Evolutionary conservation across 2,329 filamentous ascomycete species (phyloP), one percentile per base, ranked within the genome.

Genomic region (Ploettnerulaceae sp.): DNA sequence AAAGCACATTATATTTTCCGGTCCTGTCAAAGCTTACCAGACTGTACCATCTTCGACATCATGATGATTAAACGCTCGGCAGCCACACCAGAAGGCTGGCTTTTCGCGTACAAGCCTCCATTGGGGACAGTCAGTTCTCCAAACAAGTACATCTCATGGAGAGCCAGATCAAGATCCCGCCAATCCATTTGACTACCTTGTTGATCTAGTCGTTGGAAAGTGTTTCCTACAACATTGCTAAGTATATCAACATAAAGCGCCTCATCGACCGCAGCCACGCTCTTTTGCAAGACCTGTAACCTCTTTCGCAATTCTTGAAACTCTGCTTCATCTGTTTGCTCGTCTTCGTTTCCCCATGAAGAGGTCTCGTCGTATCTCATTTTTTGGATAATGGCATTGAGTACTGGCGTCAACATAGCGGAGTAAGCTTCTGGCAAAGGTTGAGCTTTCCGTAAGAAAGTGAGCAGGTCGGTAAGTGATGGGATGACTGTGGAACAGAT

Each of bases 301-400:
- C 88, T 81, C 66, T 95, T 94, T 49, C 94, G 82, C 44, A 98
- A 75, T 58, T 98, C 93, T 62, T 95, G 87, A 59, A 98, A 98
- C 64, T 98, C 93, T 20, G 91, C 93, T 68, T 98, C 93, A 59
- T 97, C 93, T 2, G 89, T 95, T 66, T 95, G 85, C 58, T 95
- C 90, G 58, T 95, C 89, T 63, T 96, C 90, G 48, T 90, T 83
- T 28, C 90, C 91, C 91, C 91, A 97, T 15, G 79, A 84, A 1
- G 87, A 86, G 5, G 91, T 96, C 64, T 96, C 91, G 60, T 98
- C 93, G 62, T 95, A 97, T 63, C 91, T 84, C 89, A 97, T 96
- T 71, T 98, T 98, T 46, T 80, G 75, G 49, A 98, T 86, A 59
- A 97, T 91, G 45, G 89, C 89, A 64, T 95, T 88, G 48, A 98